Percentiles rank a stretch among this genome's conserved stretches.
These are phyloP conservation scores for Lolium perenne DNA, from an alignment of 176 grass and related monocot species.

Conservation along the genomic window DNA sequence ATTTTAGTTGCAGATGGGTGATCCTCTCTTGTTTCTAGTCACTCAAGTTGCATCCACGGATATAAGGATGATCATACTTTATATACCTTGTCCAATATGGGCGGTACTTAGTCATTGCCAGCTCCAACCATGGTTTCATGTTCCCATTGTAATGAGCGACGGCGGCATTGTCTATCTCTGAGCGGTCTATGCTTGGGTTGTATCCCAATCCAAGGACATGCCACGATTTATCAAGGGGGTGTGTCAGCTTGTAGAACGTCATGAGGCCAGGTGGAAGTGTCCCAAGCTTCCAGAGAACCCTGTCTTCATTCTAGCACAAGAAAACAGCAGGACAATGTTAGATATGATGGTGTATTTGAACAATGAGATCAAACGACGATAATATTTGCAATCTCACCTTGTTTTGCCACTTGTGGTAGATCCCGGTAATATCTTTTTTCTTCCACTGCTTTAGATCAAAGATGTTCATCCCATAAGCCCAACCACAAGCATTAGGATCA, in stretches of 20 bases:
- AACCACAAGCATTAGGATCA: conserved; percentile 93
- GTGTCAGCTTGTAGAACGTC: conserved; percentile 97
- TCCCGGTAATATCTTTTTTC: conserved; percentile 97
- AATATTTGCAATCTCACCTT: conserved; percentile 55
- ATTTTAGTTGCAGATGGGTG: conserved; percentile 23
- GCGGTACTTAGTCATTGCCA: conserved; percentile 93
- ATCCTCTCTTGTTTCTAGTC: conserved; percentile 53
- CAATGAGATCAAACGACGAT: background rate
- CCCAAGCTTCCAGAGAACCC: conserved; percentile 98
- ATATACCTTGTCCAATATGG: conserved; percentile 97
- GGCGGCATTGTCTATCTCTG: conserved; percentile 89
- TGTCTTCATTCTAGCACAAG: conserved; percentile 80
- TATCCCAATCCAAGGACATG: conserved; percentile 97
- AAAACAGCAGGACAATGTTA: conserved; percentile 33
- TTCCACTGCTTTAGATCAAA: conserved; percentile 97
- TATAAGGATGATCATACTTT: conserved; percentile 93
- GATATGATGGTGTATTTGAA: conserved; percentile 11
- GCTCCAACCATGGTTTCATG: conserved; percentile 99
- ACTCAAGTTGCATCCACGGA: conserved; percentile 83
- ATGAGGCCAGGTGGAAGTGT: conserved; percentile 90
- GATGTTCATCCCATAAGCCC: conserved; percentile 99
- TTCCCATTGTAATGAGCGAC: conserved; percentile 97
- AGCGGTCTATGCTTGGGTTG: conserved; percentile 91
- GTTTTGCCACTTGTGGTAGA: conserved; percentile 98
- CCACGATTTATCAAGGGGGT: conserved; percentile 99